phyloP scores from a whole-genome alignment of 805 yeast genomes.

The Nakazawaea holstii region DNA sequence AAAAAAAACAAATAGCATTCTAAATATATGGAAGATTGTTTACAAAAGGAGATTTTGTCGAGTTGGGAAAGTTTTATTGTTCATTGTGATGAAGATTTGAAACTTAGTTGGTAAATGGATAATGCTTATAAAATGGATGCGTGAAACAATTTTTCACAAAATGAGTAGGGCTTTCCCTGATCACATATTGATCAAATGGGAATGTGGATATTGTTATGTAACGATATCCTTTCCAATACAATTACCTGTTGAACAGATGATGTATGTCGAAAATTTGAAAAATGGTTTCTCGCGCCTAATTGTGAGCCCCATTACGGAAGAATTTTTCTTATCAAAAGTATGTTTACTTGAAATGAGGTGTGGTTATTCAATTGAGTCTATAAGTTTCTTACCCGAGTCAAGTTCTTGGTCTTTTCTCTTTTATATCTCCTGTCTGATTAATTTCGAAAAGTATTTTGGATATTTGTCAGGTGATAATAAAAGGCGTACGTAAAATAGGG shows the following conservation, averaged over 20 bases:
- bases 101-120: no score
- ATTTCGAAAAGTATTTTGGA: neutral
- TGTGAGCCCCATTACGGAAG: no score
- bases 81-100: neutral
- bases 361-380: neutral
- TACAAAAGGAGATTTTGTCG: conserved; percentile 2
- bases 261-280: conserved; percentile 7
- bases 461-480: neutral
- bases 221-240: neutral
- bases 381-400: conserved; percentile 3
- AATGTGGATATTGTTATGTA: neutral
- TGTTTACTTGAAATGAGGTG: no score
- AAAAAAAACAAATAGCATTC: conserved; percentile 5
- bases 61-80: neutral
- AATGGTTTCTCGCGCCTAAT: no score
- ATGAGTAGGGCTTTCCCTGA: conserved; percentile 7
- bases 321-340: no score
- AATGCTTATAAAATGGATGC: neutral
- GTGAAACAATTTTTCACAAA: neutral
- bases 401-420: conserved; percentile 4
- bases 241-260: neutral
- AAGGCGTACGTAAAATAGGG: neutral
- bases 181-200: neutral
- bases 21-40: conserved; percentile 5
- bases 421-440: neutral